Base-by-base conservation (phyloP, 192 early-diverging fungal genomes). In the Radiomyces spectabilis region DNA sequence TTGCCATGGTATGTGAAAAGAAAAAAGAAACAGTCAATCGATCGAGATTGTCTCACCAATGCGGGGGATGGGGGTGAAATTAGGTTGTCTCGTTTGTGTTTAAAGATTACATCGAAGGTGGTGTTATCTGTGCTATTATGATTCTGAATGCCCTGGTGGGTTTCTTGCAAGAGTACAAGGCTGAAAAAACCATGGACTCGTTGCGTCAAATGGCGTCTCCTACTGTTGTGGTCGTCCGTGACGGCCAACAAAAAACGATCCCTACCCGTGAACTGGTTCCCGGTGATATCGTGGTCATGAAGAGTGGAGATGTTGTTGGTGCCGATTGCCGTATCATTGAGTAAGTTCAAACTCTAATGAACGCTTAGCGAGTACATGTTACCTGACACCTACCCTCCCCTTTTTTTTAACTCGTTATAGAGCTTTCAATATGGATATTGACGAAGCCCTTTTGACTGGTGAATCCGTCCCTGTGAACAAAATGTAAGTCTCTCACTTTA, bases 301-400 rank as follows among this genome's bases (percentile, higher is more conserved):
- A 98, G 60, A 88, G 87, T 55, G 95, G 95, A 31, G 95, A 98
- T 63, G 92, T 91, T n/a, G 79, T 96, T 39, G 92, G 90, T 33
- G 95, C 95, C 18, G 95, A 96, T 61, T 80, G 87, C 41, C 89
- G 95, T 49, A 73, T 98, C 12, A 51, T 70, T 8, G 68, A 70
- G 59, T 66, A 54, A 54, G 63, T 55, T 12, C 15, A n/a, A n/a
- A n/a, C n/a, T 10, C 33, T 7, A 24, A 48, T 12, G 12, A 48
- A 48, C 1, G 24, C 25, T 19, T 24, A 43, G 26, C 40, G 40
- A n/a, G 6, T 31, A 22, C 26, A 2, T 22, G 30, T 47, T n/a
- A n/a, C n/a, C n/a, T n/a, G n/a, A n/a, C n/a, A n/a, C n/a, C n/a
- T 31, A 12, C 15, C 42, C 9, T 43, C 42, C 22, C 12, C 27